Evolutionary conservation across 106 monocot species (phyloP).

Genomic region (Alisma plantagoaquatica): DNA sequence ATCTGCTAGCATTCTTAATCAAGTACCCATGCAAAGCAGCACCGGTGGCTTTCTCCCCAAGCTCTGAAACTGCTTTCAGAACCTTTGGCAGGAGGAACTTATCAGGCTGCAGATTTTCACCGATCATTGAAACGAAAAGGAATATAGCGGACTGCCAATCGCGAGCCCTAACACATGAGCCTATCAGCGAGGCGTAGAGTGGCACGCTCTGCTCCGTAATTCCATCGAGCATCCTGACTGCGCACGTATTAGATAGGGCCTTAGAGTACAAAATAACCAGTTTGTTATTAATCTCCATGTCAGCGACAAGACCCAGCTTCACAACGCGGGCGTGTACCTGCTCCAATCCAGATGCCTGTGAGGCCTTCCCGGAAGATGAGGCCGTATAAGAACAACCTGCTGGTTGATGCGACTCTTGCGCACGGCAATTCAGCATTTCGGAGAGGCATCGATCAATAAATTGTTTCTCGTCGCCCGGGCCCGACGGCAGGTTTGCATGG

Average conservation of each 20-base stretch:
- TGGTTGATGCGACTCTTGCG: too few species aligned
- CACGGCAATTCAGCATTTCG: too few species aligned
- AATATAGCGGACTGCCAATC: constrained; percentile 11
- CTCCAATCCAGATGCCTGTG: not conserved
- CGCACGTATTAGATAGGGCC: not conserved
- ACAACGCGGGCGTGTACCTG: constrained; percentile 10
- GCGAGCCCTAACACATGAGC: not conserved
- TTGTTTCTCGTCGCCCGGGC: not conserved
- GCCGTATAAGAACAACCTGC: constrained; percentile 2
- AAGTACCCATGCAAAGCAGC: constrained; percentile 15
- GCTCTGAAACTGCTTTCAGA: constrained; percentile 23
- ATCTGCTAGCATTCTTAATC: constrained; percentile 8
- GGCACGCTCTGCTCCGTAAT: constrained; percentile 3
- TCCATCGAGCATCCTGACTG: constrained; percentile 5
- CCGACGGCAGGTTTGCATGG: not conserved
- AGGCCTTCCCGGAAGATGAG: not conserved
- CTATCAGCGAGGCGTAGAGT: constrained; percentile 7
- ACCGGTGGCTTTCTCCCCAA: constrained; percentile 6
- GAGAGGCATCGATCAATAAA: constrained; percentile 8
- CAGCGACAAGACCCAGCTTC: constrained; percentile 1
- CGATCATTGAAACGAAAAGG: constrained; percentile 15
- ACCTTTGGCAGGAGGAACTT: constrained; percentile 24
- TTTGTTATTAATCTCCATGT: not conserved
- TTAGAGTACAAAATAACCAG: constrained; percentile 9
- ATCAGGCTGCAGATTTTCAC: constrained; percentile 17